Evolutionary conservation across 2,329 filamentous ascomycete species (phyloP).

Genomic region (Nemania serpens): DNA sequence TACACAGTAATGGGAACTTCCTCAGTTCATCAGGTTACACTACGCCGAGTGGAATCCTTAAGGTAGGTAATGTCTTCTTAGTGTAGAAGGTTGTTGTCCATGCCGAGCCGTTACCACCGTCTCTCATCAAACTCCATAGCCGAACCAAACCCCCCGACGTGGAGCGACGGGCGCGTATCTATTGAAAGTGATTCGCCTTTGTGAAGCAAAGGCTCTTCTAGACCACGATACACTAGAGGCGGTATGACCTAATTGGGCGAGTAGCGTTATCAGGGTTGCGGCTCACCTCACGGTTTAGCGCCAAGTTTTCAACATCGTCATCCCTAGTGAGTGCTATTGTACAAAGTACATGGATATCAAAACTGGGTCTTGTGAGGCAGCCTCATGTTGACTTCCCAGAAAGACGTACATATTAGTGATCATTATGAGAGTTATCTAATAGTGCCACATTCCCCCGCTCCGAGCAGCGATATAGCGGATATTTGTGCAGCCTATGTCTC

Average conservation of each 20-base stretch:
- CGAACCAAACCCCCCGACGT: background rate
- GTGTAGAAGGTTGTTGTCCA: background rate
- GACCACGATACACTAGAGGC: background rate
- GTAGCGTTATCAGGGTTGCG: slow-evolving; percentile 18
- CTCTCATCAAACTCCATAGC: background rate
- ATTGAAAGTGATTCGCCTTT: slow-evolving; percentile 8
- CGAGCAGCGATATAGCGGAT: background rate
- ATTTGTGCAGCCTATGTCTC: background rate
- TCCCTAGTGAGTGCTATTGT: background rate
- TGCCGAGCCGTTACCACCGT: slow-evolving; percentile 14
- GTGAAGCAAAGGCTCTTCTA: slow-evolving; percentile 6
- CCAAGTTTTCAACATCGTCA: slow-evolving; percentile 6
- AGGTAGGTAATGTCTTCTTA: background rate
- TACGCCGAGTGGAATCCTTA: background rate
- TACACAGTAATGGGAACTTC: background rate
- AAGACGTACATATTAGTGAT: slow-evolving; percentile 14
- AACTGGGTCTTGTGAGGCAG: slow-evolving; percentile 2
- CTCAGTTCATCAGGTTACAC: slow-evolving; percentile 4
- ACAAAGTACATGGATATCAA: background rate
- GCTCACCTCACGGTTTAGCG: slow-evolving; percentile 8
- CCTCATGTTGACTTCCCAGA: background rate
- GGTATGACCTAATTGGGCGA: slow-evolving; percentile 24
- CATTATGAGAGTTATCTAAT: too few species aligned
- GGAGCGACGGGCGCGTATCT: background rate
- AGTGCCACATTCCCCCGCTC: slow-evolving; percentile 7